Evolutionary conservation across 179 eudicot species (phyloP).

Genomic region (Sideroxylon spinosum): DNA sequence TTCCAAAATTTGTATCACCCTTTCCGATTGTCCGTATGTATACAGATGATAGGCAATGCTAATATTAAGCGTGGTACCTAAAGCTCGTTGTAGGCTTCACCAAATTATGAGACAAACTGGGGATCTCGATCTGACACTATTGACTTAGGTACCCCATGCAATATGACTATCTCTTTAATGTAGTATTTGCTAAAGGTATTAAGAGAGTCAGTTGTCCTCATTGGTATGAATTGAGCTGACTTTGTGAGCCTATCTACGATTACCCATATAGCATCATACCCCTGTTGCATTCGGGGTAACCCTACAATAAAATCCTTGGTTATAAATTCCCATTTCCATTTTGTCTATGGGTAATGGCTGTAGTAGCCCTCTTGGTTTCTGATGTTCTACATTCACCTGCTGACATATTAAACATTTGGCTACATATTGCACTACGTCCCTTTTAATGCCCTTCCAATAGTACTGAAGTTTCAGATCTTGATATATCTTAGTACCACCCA

Average conservation of each 20-base stretch:
- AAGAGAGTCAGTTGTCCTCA: not conserved
- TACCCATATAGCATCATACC: not conserved
- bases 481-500: not conserved
- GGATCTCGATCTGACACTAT: no score
- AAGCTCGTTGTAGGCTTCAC: no score
- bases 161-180: no score
- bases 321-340: no score
- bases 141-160: no score
- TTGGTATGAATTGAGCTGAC: not conserved
- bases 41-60: no score
- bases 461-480: not conserved
- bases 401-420: constrained; percentile 3
- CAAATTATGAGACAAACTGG: no score
- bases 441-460: constrained; percentile 10
- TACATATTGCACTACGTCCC: not conserved
- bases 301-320: not conserved
- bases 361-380: not conserved
- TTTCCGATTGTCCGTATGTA: no score
- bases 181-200: not conserved
- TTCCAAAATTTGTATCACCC: no score
- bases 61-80: no score
- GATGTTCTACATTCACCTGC: not conserved
- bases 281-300: not conserved
- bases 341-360: not conserved
- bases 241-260: not conserved